Evolutionary conservation across 2,329 filamentous ascomycete genomes (phyloP).

Genomic region (Penicillium sp.): DNA sequence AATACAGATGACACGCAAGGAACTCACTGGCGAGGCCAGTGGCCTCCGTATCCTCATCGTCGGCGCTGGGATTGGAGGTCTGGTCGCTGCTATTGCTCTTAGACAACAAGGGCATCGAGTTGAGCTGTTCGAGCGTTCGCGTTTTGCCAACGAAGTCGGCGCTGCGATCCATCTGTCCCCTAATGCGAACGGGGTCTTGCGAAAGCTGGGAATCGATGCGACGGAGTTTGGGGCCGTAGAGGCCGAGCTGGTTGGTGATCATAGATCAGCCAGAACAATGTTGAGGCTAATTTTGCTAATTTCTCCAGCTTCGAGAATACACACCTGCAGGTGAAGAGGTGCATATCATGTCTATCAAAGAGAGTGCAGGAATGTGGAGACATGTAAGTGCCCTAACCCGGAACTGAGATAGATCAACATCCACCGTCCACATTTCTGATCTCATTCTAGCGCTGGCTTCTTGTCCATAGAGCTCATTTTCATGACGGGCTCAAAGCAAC

Average conservation of each 20-base stretch:
- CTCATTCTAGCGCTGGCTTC: slow-evolving; percentile 46
- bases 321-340: slow-evolving; percentile 38
- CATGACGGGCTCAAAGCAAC: slow-evolving; percentile 54
- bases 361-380: slow-evolving; percentile 28
- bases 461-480: slow-evolving; percentile 56
- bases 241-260: slow-evolving; percentile 27
- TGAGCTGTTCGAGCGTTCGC: slow-evolving; percentile 57
- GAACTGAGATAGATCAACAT: neutral
- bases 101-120: slow-evolving; percentile 56
- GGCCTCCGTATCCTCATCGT: slow-evolving; percentile 34
- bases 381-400: slow-evolving; percentile 23
- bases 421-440: neutral
- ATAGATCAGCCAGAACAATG: neutral
- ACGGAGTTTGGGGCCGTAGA: slow-evolving; percentile 44
- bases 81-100: slow-evolving; percentile 48
- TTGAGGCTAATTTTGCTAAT: slow-evolving; percentile 16
- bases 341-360: slow-evolving; percentile 23
- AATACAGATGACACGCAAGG: slow-evolving; percentile 17
- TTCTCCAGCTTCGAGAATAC: slow-evolving; percentile 39
- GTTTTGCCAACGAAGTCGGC: slow-evolving; percentile 57
- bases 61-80: slow-evolving; percentile 37
- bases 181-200: slow-evolving; percentile 61
- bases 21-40: slow-evolving; percentile 9
- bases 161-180: slow-evolving; percentile 65
- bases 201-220: slow-evolving; percentile 45